Conservation (phyloP, 371 early-diverging fungal species). For the Lichtheimia ornata region DNA sequence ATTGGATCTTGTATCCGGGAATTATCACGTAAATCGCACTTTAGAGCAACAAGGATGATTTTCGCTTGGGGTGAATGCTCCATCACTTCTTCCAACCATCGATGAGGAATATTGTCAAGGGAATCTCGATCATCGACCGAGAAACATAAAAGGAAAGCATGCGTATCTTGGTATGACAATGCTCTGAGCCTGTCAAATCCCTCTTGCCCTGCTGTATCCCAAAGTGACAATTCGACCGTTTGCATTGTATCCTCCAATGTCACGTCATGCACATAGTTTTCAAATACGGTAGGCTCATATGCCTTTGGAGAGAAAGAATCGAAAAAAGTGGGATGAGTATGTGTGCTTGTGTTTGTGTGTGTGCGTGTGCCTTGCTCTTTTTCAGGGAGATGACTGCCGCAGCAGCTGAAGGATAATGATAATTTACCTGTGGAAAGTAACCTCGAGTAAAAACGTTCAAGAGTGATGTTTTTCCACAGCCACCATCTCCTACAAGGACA, state of each 20-base stretch:
- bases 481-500: conserved; percentile 79
- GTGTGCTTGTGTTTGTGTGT: neutral
- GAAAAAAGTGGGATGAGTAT: neutral
- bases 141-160: conserved; percentile 61
- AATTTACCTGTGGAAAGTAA: conserved; percentile 38
- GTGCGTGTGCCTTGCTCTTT: neutral
- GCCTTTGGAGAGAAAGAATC: conserved; percentile 29
- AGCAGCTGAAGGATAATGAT: conserved; percentile 2
- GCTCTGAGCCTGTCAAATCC: conserved; percentile 60
- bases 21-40: conserved; percentile 59
- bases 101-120: conserved; percentile 55
- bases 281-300: conserved; percentile 80
- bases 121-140: conserved; percentile 58
- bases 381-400: neutral
- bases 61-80: conserved; percentile 50
- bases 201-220: conserved; percentile 91
- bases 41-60: conserved; percentile 53
- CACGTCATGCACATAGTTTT: conserved; percentile 84
- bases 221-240: conserved; percentile 79
- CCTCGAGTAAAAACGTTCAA: conserved; percentile 43
- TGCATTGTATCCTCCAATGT: conserved; percentile 69
- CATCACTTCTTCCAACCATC: conserved; percentile 55
- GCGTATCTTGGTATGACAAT: conserved; percentile 54
- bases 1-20: conserved; percentile 27
- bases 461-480: conserved; percentile 63